Evolutionary conservation across 176 grass and related monocot genomes (phyloP).

Genomic region (Oryza rufipogon): DNA sequence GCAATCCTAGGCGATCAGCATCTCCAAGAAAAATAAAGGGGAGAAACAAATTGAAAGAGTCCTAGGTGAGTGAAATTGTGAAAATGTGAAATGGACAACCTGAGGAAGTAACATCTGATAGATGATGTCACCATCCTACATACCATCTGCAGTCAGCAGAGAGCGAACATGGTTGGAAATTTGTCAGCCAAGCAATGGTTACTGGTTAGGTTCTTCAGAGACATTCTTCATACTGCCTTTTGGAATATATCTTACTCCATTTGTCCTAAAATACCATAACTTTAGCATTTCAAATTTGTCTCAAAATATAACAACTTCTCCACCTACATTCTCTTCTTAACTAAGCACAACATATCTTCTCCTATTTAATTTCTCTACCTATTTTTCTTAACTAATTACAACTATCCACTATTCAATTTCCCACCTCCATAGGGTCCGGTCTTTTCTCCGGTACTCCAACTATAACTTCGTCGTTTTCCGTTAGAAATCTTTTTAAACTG

Average conservation of each 20-base stretch:
- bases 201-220: not conserved
- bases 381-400: too few species aligned
- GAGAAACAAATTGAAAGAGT: not conserved
- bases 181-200: not conserved
- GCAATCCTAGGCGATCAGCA: not conserved
- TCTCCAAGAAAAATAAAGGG: not conserved
- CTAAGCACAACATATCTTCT: too few species aligned
- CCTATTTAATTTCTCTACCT: too few species aligned
- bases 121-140: not conserved
- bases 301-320: too few species aligned
- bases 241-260: not conserved
- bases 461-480: too few species aligned
- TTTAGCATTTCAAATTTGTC: too few species aligned
- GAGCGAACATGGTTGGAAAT: not conserved
- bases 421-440: too few species aligned
- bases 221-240: not conserved
- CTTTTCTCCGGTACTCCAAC: too few species aligned
- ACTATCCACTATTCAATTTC: too few species aligned
- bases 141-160: not conserved
- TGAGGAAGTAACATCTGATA: not conserved
- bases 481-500: too few species aligned
- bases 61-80: not conserved
- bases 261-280: too few species aligned
- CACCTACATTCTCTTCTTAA: too few species aligned
- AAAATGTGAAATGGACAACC: not conserved